Base-by-base conservation (phyloP, 257 asterid species). In the Scutellaria barbata region DNA sequence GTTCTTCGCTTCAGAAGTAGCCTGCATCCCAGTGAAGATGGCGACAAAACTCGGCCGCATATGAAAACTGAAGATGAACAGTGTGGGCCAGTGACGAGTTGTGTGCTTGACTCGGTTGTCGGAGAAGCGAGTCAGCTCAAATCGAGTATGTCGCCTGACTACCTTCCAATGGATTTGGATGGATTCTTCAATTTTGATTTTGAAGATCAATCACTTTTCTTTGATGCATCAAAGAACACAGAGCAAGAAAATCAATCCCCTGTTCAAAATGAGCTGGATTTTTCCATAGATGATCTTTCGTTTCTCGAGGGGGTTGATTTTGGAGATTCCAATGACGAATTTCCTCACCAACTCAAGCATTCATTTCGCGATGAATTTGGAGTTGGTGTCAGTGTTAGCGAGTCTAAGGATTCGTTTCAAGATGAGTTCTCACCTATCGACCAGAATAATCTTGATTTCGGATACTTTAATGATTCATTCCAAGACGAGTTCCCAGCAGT, bases 1-100 rank as follows among this genome's bases (percentile, higher is more conserved):
- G 94, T 87, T 43, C 85, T 87, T 30, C 79, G 80, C 72, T 87
- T 78, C 63, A 76, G 78, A 22, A 86, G 74, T 0, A 68, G 75
- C 7, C 7, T 30, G 67, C 68, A 45, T 30, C 63, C 66, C 43
- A 47, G 63, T 18, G 84, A 83, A 17, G 81, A 77, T 6, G 52
- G 60, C 11, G 83, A 77, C 9, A 77, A 71, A 40, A 62, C 10
- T 7, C 43, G 16, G 11, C 63, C 43, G 0, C 10, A 16, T 5
- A 20, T 22, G 5, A 56, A 10, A 5, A 66, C 11, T 8, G 48
- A 60, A 13, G 39, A 16, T 9, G 72, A 71, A 37, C 74, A 56
- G 30, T 18, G 57, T 45, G 68, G 8, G 43, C 25, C 66, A 2
- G 18, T 54, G 39, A 22, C 10, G 5, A 25, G 35, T 30, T 30